Evolutionary conservation across 768 basidiomycete genomes (phyloP).

Genomic region (Mycena filopes): DNA sequence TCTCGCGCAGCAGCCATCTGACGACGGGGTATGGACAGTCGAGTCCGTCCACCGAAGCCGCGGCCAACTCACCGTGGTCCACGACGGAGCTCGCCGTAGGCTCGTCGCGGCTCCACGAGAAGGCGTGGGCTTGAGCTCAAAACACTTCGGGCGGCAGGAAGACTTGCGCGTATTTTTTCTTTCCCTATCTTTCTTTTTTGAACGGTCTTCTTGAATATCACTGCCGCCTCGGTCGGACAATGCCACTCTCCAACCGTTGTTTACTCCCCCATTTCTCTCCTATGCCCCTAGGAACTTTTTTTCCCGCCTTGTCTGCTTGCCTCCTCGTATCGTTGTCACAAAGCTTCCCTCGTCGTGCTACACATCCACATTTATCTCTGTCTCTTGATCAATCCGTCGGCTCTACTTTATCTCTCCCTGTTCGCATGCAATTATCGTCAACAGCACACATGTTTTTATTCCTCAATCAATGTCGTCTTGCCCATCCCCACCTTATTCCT

Average conservation of each 20-base stretch:
- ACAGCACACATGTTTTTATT: slow-evolving; percentile 40
- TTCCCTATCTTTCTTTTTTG: slow-evolving; percentile 37
- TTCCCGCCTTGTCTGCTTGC: slow-evolving; percentile 35
- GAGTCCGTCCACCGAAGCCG: slow-evolving; percentile 67
- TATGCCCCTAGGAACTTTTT: slow-evolving; percentile 28
- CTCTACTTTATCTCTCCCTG: slow-evolving; percentile 55
- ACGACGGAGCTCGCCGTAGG: slow-evolving; percentile 62
- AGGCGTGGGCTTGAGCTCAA: slow-evolving; percentile 63
- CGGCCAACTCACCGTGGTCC: slow-evolving; percentile 69
- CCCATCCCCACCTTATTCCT: slow-evolving; percentile 29
- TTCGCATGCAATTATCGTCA: slow-evolving; percentile 43
- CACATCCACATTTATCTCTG: slow-evolving; percentile 37
- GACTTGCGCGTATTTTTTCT: slow-evolving; percentile 30
- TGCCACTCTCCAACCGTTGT: slow-evolving; percentile 36
- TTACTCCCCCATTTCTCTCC: slow-evolving; percentile 33
- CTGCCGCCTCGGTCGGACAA: slow-evolving; percentile 58
- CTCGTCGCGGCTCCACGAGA: slow-evolving; percentile 65
- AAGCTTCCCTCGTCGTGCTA: slow-evolving; percentile 22
- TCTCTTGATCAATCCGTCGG: slow-evolving; percentile 42
- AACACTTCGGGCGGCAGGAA: slow-evolving; percentile 29
- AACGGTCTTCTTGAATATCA: slow-evolving; percentile 43
- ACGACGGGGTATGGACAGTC: slow-evolving; percentile 65
- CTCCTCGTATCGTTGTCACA: slow-evolving; percentile 27
- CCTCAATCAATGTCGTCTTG: slow-evolving; percentile 34
- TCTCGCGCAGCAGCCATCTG: slow-evolving; percentile 65